phyloP scores from a whole-genome alignment of 208 protist species.

The Wallacemonas sp. region DNA sequence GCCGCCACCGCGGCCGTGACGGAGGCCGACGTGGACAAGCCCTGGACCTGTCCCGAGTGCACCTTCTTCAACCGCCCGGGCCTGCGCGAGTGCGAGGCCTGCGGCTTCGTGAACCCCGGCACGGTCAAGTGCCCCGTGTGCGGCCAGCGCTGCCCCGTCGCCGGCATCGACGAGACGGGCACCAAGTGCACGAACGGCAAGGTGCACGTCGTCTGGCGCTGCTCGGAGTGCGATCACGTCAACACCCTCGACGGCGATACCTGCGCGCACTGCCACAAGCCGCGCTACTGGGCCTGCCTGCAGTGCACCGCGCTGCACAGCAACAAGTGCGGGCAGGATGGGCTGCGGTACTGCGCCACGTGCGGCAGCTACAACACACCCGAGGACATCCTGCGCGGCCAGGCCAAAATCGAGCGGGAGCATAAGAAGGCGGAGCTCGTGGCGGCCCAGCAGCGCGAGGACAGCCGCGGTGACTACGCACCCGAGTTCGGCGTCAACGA shows the following conservation, averaged over 20 bases:
- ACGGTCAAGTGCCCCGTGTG: conserved; percentile 44
- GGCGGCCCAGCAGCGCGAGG: conserved; percentile 22
- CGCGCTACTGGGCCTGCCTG: conserved; percentile 63
- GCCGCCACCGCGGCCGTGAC: background rate
- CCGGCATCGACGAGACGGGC: background rate
- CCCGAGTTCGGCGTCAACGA: conserved; percentile 82
- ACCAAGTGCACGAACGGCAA: conserved; percentile 40
- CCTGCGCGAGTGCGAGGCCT: conserved; percentile 37
- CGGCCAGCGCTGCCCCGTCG: conserved; percentile 21
- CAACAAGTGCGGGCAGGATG: conserved; percentile 35
- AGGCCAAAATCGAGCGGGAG: conserved; percentile 48
- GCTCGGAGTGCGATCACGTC: conserved; percentile 41
- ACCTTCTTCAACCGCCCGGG: conserved; percentile 44
- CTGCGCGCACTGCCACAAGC: conserved; percentile 41
- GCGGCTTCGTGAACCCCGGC: conserved; percentile 32
- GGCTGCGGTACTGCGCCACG: conserved; percentile 61
- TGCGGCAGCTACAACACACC: conserved; percentile 73
- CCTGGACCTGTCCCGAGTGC: conserved; percentile 59
- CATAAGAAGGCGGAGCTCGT: conserved; percentile 31
- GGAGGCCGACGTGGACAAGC: background rate
- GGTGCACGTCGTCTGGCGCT: conserved; percentile 69
- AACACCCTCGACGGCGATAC: conserved; percentile 68
- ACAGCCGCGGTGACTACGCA: conserved; percentile 3
- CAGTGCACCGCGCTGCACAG: conserved; percentile 65
- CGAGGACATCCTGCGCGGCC: conserved; percentile 51